Evolutionary conservation across 768 basidiomycete genomes (phyloP), one percentile per base, ranked within the genome.

Genomic region (Tylopilus subfusipes): DNA sequence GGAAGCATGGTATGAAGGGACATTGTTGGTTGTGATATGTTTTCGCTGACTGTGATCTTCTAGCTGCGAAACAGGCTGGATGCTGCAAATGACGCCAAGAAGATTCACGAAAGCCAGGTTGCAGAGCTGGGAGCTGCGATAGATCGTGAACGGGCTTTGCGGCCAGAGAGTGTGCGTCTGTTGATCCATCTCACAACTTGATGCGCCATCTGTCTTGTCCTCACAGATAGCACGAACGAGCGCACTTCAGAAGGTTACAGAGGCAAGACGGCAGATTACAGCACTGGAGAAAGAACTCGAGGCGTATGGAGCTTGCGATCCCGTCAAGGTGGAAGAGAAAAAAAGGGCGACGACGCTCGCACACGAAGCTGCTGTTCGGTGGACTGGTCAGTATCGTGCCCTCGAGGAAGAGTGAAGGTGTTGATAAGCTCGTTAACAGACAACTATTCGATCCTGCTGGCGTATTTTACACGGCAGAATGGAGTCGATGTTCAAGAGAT

Each of bases 241-340:
- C 30, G 71, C 80, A 3, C 73, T 95, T 44, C 73, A 74, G 19
- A 73, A 72, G 34, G 76, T 91, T 33, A 64, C 68, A 2, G 63
- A 68, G 5, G 70, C 82, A 38, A 82, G 78, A 64, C 76, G 77
- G 58, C 73, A 81, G 52, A 73, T 84, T 4, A 66, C 61, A 3
- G 68, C 61, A 21, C 76, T 93, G 39, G 81, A 88, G 60, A 70
- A 74, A 3, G 94, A 97, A 66, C 80, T 94, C 3, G 76, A 75
- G 36, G 81, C 82, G 31, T 94, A 93, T 64, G 88, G 89, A 40
- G 84, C 88, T 18, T 93, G 89, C 51, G 91, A 97, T 71, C 93
- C 93, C 0, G 79, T 75, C 42, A 88, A 84, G 69, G 78, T 93
- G 21, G 88, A 93, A 64, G 84, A 87, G 66, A 88, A 85, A 67